These are phyloP conservation scores for Psilocybe azurescens DNA, from an alignment of 768 basidiomycete species.

Conservation along the genomic window DNA sequence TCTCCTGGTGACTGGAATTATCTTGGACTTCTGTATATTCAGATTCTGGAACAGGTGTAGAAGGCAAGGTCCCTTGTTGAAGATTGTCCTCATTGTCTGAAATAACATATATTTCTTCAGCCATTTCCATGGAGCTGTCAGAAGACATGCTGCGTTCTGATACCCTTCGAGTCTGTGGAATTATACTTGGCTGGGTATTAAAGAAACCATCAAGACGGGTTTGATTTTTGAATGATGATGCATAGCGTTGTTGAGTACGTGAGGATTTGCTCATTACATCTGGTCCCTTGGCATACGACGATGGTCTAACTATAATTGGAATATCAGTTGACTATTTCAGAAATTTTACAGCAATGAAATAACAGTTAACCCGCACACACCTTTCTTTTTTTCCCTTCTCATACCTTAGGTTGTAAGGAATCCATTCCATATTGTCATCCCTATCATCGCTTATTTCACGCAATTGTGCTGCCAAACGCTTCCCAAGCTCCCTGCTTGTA, in stretches of 20 bases:
- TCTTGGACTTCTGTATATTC: not conserved
- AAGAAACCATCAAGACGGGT: not conserved
- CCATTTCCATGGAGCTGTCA: conserved; percentile 1
- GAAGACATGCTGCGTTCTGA: conserved; percentile 9
- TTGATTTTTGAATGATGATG: not conserved
- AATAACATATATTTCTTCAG: too few relatives aligned
- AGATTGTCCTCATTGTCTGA: too few relatives aligned
- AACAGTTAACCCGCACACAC: too few relatives aligned
- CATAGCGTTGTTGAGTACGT: conserved; percentile 1
- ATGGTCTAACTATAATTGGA: too few relatives aligned
- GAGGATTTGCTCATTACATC: conserved; percentile 3
- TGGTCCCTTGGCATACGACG: not conserved
- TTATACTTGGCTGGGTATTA: not conserved
- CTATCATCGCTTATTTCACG: not conserved
- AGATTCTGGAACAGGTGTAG: not conserved
- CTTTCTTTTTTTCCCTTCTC: not conserved
- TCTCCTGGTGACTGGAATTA: too few relatives aligned
- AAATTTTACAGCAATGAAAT: too few relatives aligned
- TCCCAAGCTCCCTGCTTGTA: conserved; percentile 3
- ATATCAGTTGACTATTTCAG: too few relatives aligned
- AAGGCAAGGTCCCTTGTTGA: too few relatives aligned
- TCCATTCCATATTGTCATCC: not conserved
- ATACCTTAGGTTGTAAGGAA: not conserved
- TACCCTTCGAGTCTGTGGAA: not conserved
- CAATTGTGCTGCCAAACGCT: conserved; percentile 3